These are phyloP conservation scores for Populus tomentosa DNA, from an alignment of 441 rosid genomes.

Conservation along the genomic window DNA sequence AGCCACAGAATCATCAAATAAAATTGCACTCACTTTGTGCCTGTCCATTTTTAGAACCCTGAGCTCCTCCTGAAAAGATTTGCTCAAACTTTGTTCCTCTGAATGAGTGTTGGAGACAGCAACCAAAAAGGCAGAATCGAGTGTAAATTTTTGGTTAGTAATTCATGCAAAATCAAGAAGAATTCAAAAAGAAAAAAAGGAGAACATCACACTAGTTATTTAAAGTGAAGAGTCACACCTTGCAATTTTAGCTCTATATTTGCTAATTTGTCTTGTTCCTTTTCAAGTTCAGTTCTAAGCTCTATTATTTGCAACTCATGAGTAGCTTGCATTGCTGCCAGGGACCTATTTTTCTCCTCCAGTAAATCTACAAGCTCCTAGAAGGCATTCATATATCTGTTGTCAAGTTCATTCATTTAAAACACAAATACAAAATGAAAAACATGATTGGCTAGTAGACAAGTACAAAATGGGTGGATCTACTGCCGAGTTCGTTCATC, in stretches of 20 bases:
- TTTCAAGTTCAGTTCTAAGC: constrained; percentile 52
- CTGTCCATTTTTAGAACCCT: constrained; percentile 50
- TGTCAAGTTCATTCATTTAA: constrained; percentile 38
- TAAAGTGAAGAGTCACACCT: constrained; percentile 38
- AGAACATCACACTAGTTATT: constrained; percentile 3
- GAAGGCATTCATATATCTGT: constrained; percentile 50
- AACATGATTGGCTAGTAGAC: not conserved
- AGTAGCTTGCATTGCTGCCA: constrained; percentile 51
- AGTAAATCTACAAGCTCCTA: constrained; percentile 94
- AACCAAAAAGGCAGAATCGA: not conserved
- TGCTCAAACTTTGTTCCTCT: constrained; percentile 70
- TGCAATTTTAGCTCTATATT: constrained; percentile 47
- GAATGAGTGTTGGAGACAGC: constrained; percentile 15
- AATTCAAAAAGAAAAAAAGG: not conserved
- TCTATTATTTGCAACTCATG: constrained; percentile 48
- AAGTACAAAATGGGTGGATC: not conserved
- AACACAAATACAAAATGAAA: constrained; percentile 4
- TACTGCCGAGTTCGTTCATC: not conserved
- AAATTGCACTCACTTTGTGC: constrained; percentile 56
- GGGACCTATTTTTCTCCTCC: constrained; percentile 71
- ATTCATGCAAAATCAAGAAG: constrained; percentile 13
- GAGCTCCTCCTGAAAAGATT: constrained; percentile 56
- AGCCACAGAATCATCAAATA: not conserved
- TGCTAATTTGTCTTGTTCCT: constrained; percentile 48
- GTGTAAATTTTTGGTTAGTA: constrained; percentile 6